Evolutionary conservation across 1,284 basidiomycete genomes (phyloP).

Genomic region (Porogramme epimiltina): DNA sequence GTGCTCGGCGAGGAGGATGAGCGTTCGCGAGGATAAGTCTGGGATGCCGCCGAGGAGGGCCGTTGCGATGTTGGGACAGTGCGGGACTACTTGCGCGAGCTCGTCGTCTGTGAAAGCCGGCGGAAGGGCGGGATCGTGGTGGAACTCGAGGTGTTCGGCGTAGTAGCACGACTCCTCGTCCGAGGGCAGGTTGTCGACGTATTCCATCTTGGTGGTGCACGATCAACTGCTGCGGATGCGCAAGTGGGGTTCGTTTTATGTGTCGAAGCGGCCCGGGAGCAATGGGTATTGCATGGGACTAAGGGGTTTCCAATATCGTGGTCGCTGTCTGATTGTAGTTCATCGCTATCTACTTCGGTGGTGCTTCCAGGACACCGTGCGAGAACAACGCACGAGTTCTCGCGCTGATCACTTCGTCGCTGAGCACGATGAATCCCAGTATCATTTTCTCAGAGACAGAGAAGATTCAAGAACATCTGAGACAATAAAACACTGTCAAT

Average conservation of each 20-base stretch:
- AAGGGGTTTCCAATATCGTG: no score
- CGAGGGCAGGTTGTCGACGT: slow-evolving; percentile 30
- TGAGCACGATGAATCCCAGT: no score
- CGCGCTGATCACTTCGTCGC: no score
- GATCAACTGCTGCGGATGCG: neutral
- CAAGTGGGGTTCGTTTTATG: neutral
- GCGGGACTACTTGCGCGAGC: slow-evolving; percentile 61
- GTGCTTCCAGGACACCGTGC: no score
- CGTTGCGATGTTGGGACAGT: slow-evolving; percentile 73
- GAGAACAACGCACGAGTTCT: no score
- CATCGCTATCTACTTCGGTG: no score
- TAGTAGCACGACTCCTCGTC: slow-evolving; percentile 52
- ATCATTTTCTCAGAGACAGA: no score
- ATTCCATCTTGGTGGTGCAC: slow-evolving; percentile 25
- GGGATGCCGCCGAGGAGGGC: slow-evolving; percentile 72
- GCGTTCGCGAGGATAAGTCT: slow-evolving; percentile 69
- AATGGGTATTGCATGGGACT: no score
- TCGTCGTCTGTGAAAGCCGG: slow-evolving; percentile 60
- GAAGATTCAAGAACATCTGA: no score
- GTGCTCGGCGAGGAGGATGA: slow-evolving; percentile 63
- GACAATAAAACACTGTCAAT: no score
- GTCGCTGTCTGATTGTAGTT: no score
- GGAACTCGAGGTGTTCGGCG: slow-evolving; percentile 57
- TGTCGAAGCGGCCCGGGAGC: no score
- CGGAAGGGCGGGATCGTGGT: slow-evolving; percentile 28